Percentiles rank a stretch among this genome's conserved stretches.
Evolutionary conservation across 768 basidiomycete genomes (phyloP).

Genomic region (Leucocoprinus birnbaumii): DNA sequence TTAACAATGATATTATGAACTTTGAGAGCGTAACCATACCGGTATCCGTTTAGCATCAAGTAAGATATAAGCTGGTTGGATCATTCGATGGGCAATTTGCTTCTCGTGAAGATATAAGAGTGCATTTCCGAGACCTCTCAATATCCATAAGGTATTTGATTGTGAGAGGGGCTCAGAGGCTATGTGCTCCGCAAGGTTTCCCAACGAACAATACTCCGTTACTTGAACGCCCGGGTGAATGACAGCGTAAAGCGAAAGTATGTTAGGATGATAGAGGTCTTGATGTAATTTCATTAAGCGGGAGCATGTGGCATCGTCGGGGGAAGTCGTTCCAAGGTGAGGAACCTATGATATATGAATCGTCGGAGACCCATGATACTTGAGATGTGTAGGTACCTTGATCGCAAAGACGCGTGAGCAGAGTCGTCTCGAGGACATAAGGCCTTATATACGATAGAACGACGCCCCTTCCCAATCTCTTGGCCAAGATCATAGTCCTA

Average conservation of each 20-base stretch:
- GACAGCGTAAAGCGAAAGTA: conserved; percentile 42
- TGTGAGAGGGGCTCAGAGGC: conserved; percentile 26
- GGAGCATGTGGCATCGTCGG: conserved; percentile 14
- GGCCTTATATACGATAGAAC: background rate
- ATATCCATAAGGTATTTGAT: conserved; percentile 32
- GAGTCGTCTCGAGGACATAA: conserved; percentile 5
- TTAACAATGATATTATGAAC: background rate
- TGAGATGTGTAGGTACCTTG: conserved; percentile 55
- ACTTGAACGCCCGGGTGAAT: conserved; percentile 37
- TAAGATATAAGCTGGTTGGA: conserved; percentile 36
- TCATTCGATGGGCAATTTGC: conserved; percentile 40
- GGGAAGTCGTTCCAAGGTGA: background rate
- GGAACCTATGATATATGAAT: background rate
- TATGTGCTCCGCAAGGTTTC: conserved; percentile 33
- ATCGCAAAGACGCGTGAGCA: conserved; percentile 3
- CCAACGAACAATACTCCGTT: conserved; percentile 42
- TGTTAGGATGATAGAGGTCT: conserved; percentile 44
- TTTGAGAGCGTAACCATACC: conserved; percentile 25
- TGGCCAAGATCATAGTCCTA: conserved; percentile 8
- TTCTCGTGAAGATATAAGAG: conserved; percentile 41
- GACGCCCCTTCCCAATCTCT: background rate
- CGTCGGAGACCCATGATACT: background rate
- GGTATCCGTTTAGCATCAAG: conserved; percentile 35
- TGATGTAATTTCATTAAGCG: conserved; percentile 28
- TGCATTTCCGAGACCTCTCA: conserved; percentile 37